Percentiles rank a stretch among this genome's conserved stretches.
Evolutionary conservation across 192 early-diverging fungal genomes (phyloP).

Genomic region (Rhizophagus sp.): DNA sequence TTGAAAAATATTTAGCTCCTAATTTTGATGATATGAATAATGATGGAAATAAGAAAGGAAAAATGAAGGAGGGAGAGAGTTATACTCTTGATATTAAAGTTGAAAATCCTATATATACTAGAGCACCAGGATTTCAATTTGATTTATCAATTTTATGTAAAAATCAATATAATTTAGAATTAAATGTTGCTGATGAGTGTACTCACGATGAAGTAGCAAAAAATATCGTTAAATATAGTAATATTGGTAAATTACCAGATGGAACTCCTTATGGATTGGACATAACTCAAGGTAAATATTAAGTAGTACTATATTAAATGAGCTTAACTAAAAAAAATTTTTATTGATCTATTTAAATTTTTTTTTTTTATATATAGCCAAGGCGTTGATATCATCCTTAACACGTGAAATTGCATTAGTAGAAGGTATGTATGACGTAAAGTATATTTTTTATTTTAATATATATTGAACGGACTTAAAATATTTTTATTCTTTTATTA

Average conservation of each 20-base stretch:
- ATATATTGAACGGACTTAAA: no score
- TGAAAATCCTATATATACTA: not conserved
- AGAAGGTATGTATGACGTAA: conserved; percentile 35
- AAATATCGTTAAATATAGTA: not conserved
- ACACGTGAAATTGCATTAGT: conserved; percentile 52
- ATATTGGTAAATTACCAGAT: no score
- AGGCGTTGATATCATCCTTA: conserved; percentile 50
- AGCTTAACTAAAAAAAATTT: no score
- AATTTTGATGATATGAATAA: not conserved
- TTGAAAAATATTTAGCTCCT: conserved; percentile 41
- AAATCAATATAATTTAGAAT: not conserved
- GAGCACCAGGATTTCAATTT: conserved; percentile 26
- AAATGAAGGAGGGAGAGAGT: no score
- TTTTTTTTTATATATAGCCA: not conserved
- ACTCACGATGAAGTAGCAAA: not conserved
- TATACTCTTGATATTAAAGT: not conserved
- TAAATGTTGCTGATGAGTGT: not conserved
- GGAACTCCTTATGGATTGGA: not conserved
- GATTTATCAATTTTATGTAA: not conserved
- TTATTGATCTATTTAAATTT: no score
- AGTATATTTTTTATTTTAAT: no score
- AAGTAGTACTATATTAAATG: no score
- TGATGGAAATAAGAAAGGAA: no score
- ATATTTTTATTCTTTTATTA: no score
- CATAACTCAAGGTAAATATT: no score